Conservation (phyloP, 2,329 filamentous ascomycete species). For the Apiospora marii region DNA sequence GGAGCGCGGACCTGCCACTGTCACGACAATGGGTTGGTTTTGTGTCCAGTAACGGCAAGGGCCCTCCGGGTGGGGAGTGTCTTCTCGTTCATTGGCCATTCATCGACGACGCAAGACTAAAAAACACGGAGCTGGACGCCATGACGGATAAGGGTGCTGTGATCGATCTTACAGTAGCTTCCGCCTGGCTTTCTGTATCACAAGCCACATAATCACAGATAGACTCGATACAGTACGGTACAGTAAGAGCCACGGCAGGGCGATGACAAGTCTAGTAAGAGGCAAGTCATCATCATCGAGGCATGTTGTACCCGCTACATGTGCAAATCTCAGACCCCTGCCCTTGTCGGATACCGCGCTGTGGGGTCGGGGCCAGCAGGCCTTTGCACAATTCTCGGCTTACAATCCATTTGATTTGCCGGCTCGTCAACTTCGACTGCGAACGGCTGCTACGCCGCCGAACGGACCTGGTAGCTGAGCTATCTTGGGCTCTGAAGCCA, state of each 20-base stretch:
- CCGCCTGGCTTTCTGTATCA: not conserved
- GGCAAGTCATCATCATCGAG: not conserved
- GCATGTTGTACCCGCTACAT: not conserved
- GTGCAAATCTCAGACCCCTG: not conserved
- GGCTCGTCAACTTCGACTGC: not conserved
- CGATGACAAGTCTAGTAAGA: not conserved
- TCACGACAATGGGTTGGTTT: conserved; percentile 7
- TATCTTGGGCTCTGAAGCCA: not conserved
- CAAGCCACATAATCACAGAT: conserved; percentile 9
- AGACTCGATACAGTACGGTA: conserved; percentile 4
- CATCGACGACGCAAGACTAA: not conserved
- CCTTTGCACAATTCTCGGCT: conserved; percentile 5
- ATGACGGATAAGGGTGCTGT: conserved; percentile 12
- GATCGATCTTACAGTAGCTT: conserved; percentile 20
- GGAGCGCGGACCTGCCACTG: conserved; percentile 13
- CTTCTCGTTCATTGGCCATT: conserved; percentile 11
- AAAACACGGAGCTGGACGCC: conserved; percentile 2
- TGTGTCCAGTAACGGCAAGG: conserved; percentile 1
- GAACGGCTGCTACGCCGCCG: not conserved
- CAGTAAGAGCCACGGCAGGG: not conserved
- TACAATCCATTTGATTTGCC: not conserved
- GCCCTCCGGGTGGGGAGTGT: not conserved
- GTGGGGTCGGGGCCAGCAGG: not conserved
- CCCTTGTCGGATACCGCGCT: conserved; percentile 4
- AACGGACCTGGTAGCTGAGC: not conserved